Evolutionary conservation across 1,284 basidiomycete species (phyloP).

Genomic region (Calocybe gambosa): DNA sequence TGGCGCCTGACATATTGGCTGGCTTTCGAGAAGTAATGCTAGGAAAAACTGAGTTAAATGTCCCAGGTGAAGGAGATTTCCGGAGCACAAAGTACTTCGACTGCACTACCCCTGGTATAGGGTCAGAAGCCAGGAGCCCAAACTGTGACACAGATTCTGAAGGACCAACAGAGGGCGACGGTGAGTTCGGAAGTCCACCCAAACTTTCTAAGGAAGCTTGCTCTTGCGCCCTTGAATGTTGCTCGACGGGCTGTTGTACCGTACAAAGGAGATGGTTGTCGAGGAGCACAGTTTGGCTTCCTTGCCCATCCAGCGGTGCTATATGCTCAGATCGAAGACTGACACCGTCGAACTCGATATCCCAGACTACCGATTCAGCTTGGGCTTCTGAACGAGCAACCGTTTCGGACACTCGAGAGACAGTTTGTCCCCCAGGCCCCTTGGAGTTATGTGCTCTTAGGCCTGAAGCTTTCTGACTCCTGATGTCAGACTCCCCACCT

Average conservation of each 20-base stretch:
- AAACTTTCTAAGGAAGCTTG: background rate
- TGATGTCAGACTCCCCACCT: background rate
- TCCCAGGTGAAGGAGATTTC: background rate
- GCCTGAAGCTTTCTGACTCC: background rate
- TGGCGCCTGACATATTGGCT: background rate
- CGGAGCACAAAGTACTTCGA: slow-evolving; percentile 14
- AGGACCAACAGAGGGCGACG: slow-evolving; percentile 20
- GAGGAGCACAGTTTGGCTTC: slow-evolving; percentile 14
- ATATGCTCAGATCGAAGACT: slow-evolving; percentile 17
- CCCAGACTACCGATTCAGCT: slow-evolving; percentile 54
- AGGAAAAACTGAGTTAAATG: background rate
- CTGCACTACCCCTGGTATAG: background rate
- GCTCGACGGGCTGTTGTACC: too few species aligned
- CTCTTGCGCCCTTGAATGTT: background rate
- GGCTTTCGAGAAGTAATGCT: background rate
- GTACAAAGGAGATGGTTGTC: slow-evolving; percentile 19
- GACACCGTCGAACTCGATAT: slow-evolving; percentile 47
- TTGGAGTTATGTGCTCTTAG: background rate
- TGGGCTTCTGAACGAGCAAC: background rate
- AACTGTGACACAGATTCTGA: slow-evolving; percentile 27
- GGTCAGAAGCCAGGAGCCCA: background rate
- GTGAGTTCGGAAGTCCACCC: background rate
- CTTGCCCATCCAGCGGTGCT: slow-evolving; percentile 13
- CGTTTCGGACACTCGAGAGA: background rate
- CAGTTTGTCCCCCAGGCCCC: background rate